phyloP scores from a whole-genome alignment of 1,284 basidiomycete genomes.

The Pseudozyma hubeiensis region DNA sequence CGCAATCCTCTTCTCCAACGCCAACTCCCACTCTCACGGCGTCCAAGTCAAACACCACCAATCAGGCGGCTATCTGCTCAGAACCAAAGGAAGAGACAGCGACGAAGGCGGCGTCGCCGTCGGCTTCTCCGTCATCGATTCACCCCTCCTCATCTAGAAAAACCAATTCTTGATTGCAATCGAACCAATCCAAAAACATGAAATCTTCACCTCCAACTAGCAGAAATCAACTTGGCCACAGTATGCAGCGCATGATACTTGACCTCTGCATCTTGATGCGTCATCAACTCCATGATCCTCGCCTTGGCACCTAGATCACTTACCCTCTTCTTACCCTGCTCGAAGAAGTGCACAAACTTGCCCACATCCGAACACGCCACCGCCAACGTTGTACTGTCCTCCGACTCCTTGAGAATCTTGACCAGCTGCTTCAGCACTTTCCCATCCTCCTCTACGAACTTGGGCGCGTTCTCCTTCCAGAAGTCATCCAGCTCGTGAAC shows the following conservation, averaged over 20 bases:
- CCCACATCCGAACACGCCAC: slow-evolving; percentile 65
- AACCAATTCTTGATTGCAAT: background rate
- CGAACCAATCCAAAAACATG: slow-evolving; percentile 1
- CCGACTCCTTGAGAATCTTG: slow-evolving; percentile 62
- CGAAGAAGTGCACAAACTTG: slow-evolving; percentile 61
- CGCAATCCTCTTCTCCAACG: slow-evolving; percentile 78
- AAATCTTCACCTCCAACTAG: slow-evolving; percentile 58
- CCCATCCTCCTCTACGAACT: slow-evolving; percentile 89
- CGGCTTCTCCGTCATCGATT: slow-evolving; percentile 88
- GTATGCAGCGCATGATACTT: slow-evolving; percentile 82
- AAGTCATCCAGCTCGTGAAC: slow-evolving; percentile 96
- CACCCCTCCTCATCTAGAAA: slow-evolving; percentile 76
- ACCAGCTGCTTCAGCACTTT: slow-evolving; percentile 93
- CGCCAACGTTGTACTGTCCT: slow-evolving; percentile 57
- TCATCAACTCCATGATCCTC: slow-evolving; percentile 93
- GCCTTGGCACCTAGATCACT: slow-evolving; percentile 87
- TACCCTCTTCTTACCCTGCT: slow-evolving; percentile 72
- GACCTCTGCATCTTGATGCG: slow-evolving; percentile 86
- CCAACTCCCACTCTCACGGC: slow-evolving; percentile 24
- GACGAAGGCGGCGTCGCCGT: slow-evolving; percentile 95
- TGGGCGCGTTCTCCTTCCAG: slow-evolving; percentile 93
- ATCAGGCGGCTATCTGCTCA: slow-evolving; percentile 84
- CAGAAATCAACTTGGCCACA: slow-evolving; percentile 57
- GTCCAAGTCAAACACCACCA: slow-evolving; percentile 72
- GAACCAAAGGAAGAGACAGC: slow-evolving; percentile 91